Evolutionary conservation across 164 flowering plant species (phyloP).

Genomic region (Saururus chinensis): DNA sequence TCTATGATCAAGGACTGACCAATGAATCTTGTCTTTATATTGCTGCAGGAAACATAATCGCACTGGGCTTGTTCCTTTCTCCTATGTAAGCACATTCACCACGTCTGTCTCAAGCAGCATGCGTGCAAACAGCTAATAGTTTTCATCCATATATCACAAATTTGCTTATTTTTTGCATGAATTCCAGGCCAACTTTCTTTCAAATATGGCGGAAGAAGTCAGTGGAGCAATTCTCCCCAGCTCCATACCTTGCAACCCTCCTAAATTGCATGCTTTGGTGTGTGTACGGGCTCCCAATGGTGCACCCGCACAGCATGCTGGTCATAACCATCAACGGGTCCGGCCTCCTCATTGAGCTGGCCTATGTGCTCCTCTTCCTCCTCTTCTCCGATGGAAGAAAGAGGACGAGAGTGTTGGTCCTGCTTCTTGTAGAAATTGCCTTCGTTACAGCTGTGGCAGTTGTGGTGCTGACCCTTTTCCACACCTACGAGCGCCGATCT

Average conservation of each 20-base stretch:
- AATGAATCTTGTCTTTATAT: neutral
- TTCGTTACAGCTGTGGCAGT: slow-evolving; percentile 21
- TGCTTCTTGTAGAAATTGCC: slow-evolving; percentile 24
- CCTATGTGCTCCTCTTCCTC: slow-evolving; percentile 42
- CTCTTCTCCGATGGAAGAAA: slow-evolving; percentile 27
- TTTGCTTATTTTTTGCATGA: neutral
- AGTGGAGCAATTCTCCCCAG: slow-evolving; percentile 70
- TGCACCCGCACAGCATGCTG: slow-evolving; percentile 54
- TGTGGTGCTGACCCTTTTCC: slow-evolving; percentile 32
- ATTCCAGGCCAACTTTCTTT: slow-evolving; percentile 67
- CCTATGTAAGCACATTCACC: slow-evolving; percentile 49
- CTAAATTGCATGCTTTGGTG: slow-evolving; percentile 74
- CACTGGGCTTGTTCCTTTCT: slow-evolving; percentile 51
- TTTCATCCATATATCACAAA: neutral
- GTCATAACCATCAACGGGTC: slow-evolving; percentile 58
- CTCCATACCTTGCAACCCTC: slow-evolving; percentile 65
- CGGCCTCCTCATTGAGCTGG: slow-evolving; percentile 49
- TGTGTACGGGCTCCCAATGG: slow-evolving; percentile 66
- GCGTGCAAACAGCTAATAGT: neutral
- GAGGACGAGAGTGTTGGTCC: slow-evolving; percentile 25
- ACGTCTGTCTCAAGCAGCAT: too few relatives aligned
- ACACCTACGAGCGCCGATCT: slow-evolving; percentile 28
- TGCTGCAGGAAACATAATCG: slow-evolving; percentile 54
- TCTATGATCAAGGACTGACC: too few relatives aligned
- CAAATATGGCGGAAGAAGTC: slow-evolving; percentile 65